Percentiles rank a stretch among this genome's conserved stretches.
Evolutionary conservation across 371 early-diverging fungal genomes (phyloP).

Genomic region (Saksenaea oblongispora): DNA sequence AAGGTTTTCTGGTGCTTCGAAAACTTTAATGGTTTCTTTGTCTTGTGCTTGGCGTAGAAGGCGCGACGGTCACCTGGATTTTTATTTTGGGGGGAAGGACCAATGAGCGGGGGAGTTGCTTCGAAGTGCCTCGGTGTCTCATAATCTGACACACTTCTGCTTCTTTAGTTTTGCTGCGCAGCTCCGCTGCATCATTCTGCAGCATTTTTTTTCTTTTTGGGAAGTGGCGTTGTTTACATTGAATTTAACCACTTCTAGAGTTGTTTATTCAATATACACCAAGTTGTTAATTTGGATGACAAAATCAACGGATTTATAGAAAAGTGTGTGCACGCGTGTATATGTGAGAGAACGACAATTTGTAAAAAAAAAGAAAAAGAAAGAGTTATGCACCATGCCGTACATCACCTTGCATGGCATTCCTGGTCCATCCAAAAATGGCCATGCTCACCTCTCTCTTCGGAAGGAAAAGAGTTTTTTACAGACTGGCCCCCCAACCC

Average conservation of each 20-base stretch:
- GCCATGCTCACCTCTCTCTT: background rate
- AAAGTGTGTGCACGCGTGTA: background rate
- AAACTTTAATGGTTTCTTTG: slow-evolving; percentile 3
- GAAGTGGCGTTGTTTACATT: background rate
- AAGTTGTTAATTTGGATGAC: background rate
- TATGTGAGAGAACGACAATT: background rate
- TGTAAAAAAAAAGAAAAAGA: background rate
- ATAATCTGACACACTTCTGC: background rate
- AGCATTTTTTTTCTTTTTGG: background rate
- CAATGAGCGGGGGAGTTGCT: slow-evolving; percentile 4
- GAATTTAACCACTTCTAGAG: slow-evolving; percentile 4
- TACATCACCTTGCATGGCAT: background rate
- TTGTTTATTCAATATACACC: background rate
- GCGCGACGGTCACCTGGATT: background rate
- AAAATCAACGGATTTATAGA: background rate
- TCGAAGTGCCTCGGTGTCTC: slow-evolving; percentile 14
- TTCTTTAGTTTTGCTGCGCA: slow-evolving; percentile 5
- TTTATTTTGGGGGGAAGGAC: slow-evolving; percentile 7
- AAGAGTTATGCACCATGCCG: slow-evolving; percentile 2
- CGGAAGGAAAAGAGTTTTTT: background rate
- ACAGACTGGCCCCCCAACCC: background rate
- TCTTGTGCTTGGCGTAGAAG: slow-evolving; percentile 4
- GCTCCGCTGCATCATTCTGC: slow-evolving; percentile 13
- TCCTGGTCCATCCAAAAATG: slow-evolving; percentile 6
- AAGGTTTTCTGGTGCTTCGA: background rate